A percentile compares a stretch with the other conserved stretches of the same genome.
These are phyloP conservation scores for Yamadazyma scolyti DNA, from an alignment of 805 yeast species.

Conservation along the genomic window DNA sequence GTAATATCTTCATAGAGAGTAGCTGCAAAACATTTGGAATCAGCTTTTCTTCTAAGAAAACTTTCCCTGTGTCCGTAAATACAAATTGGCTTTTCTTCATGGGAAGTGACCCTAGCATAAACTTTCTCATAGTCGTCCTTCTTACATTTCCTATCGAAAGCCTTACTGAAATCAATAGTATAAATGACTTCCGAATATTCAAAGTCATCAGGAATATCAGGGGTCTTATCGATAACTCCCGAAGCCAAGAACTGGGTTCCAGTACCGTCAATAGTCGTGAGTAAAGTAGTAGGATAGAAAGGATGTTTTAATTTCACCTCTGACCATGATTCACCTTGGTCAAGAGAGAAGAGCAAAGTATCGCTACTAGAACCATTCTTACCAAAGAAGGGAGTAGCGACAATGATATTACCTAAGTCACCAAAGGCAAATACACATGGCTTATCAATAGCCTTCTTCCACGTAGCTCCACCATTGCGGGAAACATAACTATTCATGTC, in stretches of 20 bases:
- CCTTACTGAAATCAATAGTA: conserved; percentile 54
- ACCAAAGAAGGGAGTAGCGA: conserved; percentile 47
- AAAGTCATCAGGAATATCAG: conserved; percentile 7
- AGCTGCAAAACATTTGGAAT: conserved; percentile 60
- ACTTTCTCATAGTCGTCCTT: conserved; percentile 63
- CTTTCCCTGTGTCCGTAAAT: conserved; percentile 66
- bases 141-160: conserved; percentile 43
- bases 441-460: conserved; percentile 55
- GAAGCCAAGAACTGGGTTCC: conserved; percentile 53
- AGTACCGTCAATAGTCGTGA: conserved; percentile 70
- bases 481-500: conserved; percentile 56
- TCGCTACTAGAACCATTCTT: conserved; percentile 27
- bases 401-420: conserved; percentile 71
- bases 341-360: conserved; percentile 52
- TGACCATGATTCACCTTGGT: conserved; percentile 71
- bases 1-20: conserved; percentile 44
- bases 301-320: conserved; percentile 43
- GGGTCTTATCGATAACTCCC: conserved; percentile 30
- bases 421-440: conserved; percentile 61
- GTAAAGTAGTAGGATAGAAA: conserved; percentile 38
- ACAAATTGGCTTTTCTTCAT: conserved; percentile 43
- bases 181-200: conserved; percentile 19
- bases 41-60: conserved; percentile 60
- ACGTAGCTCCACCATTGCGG: conserved; percentile 72
- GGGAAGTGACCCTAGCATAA: conserved; percentile 44